Evolutionary conservation across 352 stramenopile species (phyloP).

Genomic region (Phytophthora pistaciae): DNA sequence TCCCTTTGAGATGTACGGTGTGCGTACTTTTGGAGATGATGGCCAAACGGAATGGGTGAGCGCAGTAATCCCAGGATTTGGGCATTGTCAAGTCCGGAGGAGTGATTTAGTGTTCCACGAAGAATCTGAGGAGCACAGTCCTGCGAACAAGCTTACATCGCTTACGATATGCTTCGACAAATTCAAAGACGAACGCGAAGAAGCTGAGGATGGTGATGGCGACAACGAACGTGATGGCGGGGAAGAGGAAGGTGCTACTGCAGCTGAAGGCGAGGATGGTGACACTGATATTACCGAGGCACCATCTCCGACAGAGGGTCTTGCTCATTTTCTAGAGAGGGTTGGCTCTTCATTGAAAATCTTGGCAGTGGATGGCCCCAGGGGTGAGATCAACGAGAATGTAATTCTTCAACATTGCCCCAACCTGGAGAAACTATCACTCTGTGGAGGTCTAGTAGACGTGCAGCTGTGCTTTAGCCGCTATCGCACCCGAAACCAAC

Average conservation of each 20-base stretch:
- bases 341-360: neutral
- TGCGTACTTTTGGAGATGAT: neutral
- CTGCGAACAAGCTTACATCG: neutral
- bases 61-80: neutral
- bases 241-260: neutral
- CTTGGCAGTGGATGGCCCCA: neutral
- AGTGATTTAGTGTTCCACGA: neutral
- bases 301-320: neutral
- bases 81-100: neutral
- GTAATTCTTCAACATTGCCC: neutral
- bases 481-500: neutral
- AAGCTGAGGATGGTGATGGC: neutral
- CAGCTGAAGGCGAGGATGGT: neutral
- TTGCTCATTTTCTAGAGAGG: neutral
- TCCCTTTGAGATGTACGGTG: neutral
- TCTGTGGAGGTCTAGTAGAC: neutral
- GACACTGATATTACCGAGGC: neutral
- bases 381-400: neutral
- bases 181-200: neutral
- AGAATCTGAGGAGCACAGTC: neutral
- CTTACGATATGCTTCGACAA: neutral
- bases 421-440: neutral
- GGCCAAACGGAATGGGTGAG: neutral
- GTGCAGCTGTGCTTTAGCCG: neutral
- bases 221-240: neutral